Conservation (phyloP, 169 alveolate species). For the Cryptosporidium ryanae region DNA sequence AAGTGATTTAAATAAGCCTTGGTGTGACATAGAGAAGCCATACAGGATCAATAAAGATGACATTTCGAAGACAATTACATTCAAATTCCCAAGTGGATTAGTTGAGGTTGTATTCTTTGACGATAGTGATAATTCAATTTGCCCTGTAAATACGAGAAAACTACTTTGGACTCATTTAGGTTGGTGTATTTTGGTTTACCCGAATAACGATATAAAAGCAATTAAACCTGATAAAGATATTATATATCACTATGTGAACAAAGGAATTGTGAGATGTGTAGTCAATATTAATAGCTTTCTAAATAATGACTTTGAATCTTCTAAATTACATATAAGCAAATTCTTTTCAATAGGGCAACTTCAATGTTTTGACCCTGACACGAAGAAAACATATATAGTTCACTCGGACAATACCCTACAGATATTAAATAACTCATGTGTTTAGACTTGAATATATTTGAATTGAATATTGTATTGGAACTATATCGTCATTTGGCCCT, state of each 20-base stretch:
- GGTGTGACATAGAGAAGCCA: constrained; percentile 72
- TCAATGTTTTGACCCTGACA: constrained; percentile 63
- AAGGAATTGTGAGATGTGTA: constrained; percentile 45
- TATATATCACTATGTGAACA: constrained; percentile 52
- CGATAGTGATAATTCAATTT: constrained; percentile 8
- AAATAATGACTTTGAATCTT: constrained; percentile 3
- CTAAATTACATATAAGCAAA: constrained; percentile 46
- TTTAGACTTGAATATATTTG: constrained; percentile 17
- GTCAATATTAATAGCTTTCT: not conserved
- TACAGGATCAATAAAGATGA: constrained; percentile 30
- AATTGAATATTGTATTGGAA: constrained; percentile 27
- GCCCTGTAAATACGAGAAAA: constrained; percentile 61
- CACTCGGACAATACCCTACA: constrained; percentile 43
- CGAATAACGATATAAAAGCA: constrained; percentile 63
- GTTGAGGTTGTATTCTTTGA: constrained; percentile 54
- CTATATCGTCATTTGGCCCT: not conserved
- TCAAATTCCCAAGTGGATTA: constrained; percentile 61
- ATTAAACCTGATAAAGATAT: constrained; percentile 51
- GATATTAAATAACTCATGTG: constrained; percentile 24
- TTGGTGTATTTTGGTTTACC: constrained; percentile 69
- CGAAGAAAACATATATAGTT: constrained; percentile 41
- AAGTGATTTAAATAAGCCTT: constrained; percentile 12
- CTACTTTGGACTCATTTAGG: constrained; percentile 54
- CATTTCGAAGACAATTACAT: constrained; percentile 27
- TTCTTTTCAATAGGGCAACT: constrained; percentile 37